phyloP scores from a whole-genome alignment of 371 early-diverging fungal genomes.

The Haplosporangium sp. region DNA sequence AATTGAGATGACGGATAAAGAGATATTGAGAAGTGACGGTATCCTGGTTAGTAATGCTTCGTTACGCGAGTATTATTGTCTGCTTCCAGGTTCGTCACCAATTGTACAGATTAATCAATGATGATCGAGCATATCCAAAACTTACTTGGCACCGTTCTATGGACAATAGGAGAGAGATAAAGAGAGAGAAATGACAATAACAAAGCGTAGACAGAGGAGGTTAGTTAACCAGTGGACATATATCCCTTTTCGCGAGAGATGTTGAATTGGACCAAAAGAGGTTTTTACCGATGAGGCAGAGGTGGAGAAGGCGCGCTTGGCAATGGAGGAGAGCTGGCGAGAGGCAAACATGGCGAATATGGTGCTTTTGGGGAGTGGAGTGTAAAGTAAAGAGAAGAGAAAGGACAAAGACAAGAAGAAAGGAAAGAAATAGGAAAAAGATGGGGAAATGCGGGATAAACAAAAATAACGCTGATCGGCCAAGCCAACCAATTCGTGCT shows the following conservation, averaged over 20 bases:
- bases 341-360: slow-evolving; percentile 43
- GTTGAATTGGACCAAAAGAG: background rate
- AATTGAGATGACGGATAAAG: background rate
- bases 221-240: background rate
- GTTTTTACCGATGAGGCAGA: slow-evolving; percentile 57
- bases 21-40: background rate
- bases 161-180: background rate
- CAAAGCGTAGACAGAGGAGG: background rate
- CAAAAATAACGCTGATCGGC: background rate
- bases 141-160: slow-evolving; percentile 58
- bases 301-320: slow-evolving; percentile 80
- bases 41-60: background rate
- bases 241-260: background rate
- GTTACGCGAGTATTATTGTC: too few species aligned
- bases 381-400: slow-evolving; percentile 1
- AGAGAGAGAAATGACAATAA: background rate
- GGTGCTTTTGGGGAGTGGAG: slow-evolving; percentile 8
- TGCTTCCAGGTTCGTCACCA: background rate
- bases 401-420: slow-evolving; percentile 8
- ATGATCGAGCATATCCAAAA: background rate
- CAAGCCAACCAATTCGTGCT: background rate
- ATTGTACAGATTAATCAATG: background rate
- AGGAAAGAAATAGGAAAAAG: background rate
- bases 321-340: slow-evolving; percentile 56
- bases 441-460: slow-evolving; percentile 7